Conservation (phyloP, 2,329 filamentous ascomycete species). For the Sclerotinia sclerotiorum region DNA sequence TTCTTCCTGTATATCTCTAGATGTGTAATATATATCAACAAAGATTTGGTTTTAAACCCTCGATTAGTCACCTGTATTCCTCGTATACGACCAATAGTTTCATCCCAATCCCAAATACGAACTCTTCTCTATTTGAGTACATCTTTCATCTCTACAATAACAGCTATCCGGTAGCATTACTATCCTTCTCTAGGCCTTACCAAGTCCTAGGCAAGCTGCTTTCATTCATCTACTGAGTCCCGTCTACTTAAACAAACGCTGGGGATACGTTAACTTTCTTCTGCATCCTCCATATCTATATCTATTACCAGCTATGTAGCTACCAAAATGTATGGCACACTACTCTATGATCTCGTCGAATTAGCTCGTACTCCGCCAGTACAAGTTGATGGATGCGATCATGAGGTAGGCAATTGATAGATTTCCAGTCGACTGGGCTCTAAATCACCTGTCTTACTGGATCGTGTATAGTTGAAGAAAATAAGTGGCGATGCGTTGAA, state of each 20-base stretch:
- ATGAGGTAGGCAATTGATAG: background rate
- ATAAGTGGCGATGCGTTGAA: too few species aligned
- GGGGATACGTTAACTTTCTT: background rate
- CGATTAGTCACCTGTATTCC: too few species aligned
- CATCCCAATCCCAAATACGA: too few species aligned
- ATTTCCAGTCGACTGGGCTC: background rate
- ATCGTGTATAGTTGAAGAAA: too few species aligned
- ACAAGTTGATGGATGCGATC: background rate
- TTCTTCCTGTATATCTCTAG: background rate
- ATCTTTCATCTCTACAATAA: background rate
- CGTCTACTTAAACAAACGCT: background rate
- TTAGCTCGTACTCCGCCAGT: background rate
- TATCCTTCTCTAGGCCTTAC: background rate
- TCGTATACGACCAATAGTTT: background rate
- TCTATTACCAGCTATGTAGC: too few species aligned
- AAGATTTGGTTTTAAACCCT: background rate
- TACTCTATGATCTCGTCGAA: background rate
- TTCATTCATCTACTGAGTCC: background rate
- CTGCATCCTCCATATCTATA: background rate
- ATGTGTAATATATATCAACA: background rate
- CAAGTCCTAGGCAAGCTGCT: too few species aligned
- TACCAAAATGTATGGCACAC: background rate
- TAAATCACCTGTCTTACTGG: background rate
- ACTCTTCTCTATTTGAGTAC: too few species aligned
- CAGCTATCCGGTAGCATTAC: background rate